phyloP scores from a whole-genome alignment of 768 basidiomycete genomes.

The Asterophora parasitica region DNA sequence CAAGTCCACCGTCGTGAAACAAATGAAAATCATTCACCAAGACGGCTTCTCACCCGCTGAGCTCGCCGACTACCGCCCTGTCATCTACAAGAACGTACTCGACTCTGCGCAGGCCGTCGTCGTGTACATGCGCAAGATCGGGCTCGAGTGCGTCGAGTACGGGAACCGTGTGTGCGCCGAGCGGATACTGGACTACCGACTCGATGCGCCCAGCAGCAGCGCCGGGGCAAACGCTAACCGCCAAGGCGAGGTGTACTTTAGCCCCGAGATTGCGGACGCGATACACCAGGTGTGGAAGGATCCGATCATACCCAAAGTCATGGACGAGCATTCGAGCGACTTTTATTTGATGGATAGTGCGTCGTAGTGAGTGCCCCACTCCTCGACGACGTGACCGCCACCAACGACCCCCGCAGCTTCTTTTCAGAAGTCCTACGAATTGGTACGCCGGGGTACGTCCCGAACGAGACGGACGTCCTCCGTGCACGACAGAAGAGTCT shows the following conservation, averaged over 20 bases:
- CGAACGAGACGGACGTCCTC: constrained; percentile 82
- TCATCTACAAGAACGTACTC: constrained; percentile 72
- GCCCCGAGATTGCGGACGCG: constrained; percentile 63
- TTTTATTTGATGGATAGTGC: constrained; percentile 97
- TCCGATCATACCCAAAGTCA: constrained; percentile 51
- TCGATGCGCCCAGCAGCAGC: constrained; percentile 30
- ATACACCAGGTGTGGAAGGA: constrained; percentile 70
- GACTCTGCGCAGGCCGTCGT: constrained; percentile 81
- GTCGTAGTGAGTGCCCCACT: constrained; percentile 57
- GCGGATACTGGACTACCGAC: constrained; percentile 55
- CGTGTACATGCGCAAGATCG: constrained; percentile 72
- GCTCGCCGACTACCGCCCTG: constrained; percentile 62
- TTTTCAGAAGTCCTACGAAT: constrained; percentile 84
- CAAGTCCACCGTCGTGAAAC: constrained; percentile 92
- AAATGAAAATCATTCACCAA: constrained; percentile 93
- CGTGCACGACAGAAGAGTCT: constrained; percentile 82
- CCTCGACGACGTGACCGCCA: neutral
- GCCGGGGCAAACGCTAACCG: neutral
- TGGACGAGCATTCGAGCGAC: constrained; percentile 62
- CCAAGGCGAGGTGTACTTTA: constrained; percentile 34
- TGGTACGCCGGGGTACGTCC: constrained; percentile 70
- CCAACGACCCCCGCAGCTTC: constrained; percentile 47
- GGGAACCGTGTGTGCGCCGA: constrained; percentile 58
- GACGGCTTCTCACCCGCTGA: constrained; percentile 73
- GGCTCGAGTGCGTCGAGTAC: constrained; percentile 60